Conservation (phyloP, 2,329 filamentous ascomycete species). For the Alternaria brassicae region DNA sequence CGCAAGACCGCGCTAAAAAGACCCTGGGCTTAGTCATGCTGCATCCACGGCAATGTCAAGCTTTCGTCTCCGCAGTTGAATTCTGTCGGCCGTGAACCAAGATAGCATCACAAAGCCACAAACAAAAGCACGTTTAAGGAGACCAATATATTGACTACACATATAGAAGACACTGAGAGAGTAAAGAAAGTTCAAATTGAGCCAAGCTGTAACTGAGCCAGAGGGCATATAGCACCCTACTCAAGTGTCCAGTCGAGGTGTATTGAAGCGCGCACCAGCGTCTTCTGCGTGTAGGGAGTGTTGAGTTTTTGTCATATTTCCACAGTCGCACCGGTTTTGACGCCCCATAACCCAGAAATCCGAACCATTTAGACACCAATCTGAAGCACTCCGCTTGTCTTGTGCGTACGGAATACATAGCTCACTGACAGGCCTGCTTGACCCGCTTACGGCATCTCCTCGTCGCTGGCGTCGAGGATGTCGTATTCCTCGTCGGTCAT, state of each 20-base stretch:
- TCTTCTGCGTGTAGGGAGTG: conserved; percentile 9
- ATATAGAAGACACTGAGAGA: conserved; percentile 5
- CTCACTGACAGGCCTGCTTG: not conserved
- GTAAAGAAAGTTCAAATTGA: conserved; percentile 14
- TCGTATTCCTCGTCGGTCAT: conserved; percentile 98
- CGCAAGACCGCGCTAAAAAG: conserved; percentile 8
- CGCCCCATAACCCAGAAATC: conserved; percentile 9
- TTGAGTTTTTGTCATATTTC: not conserved
- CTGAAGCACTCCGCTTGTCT: conserved; percentile 5
- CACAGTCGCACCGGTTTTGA: not conserved
- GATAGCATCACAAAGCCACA: not conserved
- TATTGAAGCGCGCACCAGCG: conserved; percentile 11
- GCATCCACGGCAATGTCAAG: not conserved
- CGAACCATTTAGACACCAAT: conserved; percentile 8
- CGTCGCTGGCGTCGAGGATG: conserved; percentile 91
- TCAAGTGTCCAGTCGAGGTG: conserved; percentile 6
- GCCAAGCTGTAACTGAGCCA: conserved; percentile 1
- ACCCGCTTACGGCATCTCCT: conserved; percentile 62
- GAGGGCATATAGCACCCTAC: not conserved
- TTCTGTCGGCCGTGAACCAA: not conserved
- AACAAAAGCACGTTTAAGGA: not conserved
- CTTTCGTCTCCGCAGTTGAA: not conserved
- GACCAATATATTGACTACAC: conserved; percentile 11
- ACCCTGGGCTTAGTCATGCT: conserved; percentile 23
- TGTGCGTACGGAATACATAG: not conserved